Evolutionary conservation across 2,329 filamentous ascomycete genomes (phyloP).

Genomic region (Fusarium dimerum): DNA sequence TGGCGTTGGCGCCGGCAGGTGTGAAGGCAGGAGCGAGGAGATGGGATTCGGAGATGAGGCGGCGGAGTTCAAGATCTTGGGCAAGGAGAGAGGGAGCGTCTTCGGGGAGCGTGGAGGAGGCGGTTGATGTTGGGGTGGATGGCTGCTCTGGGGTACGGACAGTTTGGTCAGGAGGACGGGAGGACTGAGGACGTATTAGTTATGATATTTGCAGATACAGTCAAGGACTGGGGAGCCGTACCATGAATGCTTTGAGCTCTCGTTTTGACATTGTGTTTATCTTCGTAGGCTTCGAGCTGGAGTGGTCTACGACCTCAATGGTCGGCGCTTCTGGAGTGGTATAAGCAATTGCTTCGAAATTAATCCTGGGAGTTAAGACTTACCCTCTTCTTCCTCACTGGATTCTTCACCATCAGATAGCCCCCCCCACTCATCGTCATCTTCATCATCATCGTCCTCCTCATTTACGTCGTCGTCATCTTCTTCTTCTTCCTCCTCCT

Average conservation of each 20-base stretch:
- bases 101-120: constrained; percentile 46
- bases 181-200: constrained; percentile 40
- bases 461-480: constrained; percentile 40
- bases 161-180: constrained; percentile 47
- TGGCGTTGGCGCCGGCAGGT: constrained; percentile 38
- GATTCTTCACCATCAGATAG: constrained; percentile 27
- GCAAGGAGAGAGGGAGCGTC: constrained; percentile 72
- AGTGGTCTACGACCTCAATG: constrained; percentile 66
- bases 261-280: constrained; percentile 58
- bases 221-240: constrained; percentile 16
- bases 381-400: constrained; percentile 22
- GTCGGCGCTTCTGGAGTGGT: constrained; percentile 23
- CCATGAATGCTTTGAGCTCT: constrained; percentile 81
- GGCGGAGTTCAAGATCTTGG: constrained; percentile 89
- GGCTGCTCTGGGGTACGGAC: constrained; percentile 15
- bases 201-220: not conserved
- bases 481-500: constrained; percentile 33
- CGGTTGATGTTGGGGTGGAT: constrained; percentile 24
- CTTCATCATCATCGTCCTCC: constrained; percentile 25
- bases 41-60: constrained; percentile 88
- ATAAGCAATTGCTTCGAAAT: not conserved
- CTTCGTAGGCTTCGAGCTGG: constrained; percentile 39
- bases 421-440: constrained; percentile 31
- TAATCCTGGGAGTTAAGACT: not conserved
- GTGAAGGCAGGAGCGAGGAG: constrained; percentile 62